Evolutionary conservation across 805 yeast species (phyloP).

Genomic region (Yarrowia sp.): DNA sequence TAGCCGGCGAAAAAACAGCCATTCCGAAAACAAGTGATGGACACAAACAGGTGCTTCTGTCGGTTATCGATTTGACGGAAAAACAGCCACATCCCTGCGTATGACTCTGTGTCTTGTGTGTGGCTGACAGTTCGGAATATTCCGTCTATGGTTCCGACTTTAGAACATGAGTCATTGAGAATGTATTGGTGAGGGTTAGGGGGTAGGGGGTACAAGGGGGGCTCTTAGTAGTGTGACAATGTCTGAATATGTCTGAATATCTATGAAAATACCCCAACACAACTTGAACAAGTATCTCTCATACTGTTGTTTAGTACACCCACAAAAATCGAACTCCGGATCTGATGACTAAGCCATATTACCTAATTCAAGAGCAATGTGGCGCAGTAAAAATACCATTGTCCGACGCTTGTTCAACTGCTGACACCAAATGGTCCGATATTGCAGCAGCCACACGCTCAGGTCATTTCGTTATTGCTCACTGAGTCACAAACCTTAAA

Average conservation of each 20-base stretch:
- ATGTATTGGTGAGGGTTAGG: no score
- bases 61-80: neutral
- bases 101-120: neutral
- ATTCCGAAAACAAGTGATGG: neutral
- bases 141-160: neutral
- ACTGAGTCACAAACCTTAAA: conserved; percentile 1
- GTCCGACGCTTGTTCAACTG: neutral
- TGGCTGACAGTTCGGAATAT: neutral
- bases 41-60: neutral
- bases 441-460: neutral
- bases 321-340: no score
- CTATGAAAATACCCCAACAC: no score
- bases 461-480: neutral
- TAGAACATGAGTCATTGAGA: no score
- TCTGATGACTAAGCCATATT: no score
- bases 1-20: neutral
- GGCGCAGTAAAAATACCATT: no score
- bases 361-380: no score
- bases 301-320: no score
- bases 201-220: no score
- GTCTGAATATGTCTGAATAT: no score
- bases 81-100: conserved; percentile 7
- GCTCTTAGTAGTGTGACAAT: no score
- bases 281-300: no score
- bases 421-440: neutral